Evolutionary conservation across 768 basidiomycete species (phyloP).

Genomic region (Candolleomyces efflorescens): DNA sequence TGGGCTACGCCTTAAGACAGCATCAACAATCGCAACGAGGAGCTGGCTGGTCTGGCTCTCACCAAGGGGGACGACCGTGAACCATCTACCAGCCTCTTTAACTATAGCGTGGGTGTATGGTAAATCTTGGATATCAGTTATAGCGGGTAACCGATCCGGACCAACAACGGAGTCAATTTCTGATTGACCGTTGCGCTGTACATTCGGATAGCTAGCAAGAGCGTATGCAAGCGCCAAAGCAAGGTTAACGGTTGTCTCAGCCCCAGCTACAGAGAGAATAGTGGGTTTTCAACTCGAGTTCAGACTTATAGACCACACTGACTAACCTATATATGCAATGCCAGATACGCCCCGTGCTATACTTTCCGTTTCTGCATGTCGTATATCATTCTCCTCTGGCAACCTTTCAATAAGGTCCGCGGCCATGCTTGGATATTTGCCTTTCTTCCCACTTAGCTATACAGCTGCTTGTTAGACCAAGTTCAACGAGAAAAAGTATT

Average conservation of each 20-base stretch:
- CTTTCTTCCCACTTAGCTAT: too few species aligned
- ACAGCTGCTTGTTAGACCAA: too few species aligned
- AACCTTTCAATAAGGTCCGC: neutral
- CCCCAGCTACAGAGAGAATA: neutral
- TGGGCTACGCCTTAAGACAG: constrained; percentile 1
- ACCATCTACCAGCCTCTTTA: constrained; percentile 23
- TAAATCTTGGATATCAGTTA: constrained; percentile 11
- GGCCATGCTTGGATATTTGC: neutral
- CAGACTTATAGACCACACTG: too few species aligned
- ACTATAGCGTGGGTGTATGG: constrained; percentile 32
- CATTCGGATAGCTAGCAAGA: constrained; percentile 11
- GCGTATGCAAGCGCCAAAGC: constrained; percentile 5
- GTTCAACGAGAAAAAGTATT: too few species aligned
- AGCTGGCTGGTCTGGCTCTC: neutral
- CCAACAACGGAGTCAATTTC: constrained; percentile 21
- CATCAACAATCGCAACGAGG: too few species aligned
- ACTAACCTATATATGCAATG: neutral
- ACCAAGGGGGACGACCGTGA: constrained; percentile 10
- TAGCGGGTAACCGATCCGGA: constrained; percentile 14
- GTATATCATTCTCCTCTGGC: neutral
- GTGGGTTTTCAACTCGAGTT: too few species aligned
- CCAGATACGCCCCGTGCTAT: neutral
- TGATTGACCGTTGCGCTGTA: constrained; percentile 15
- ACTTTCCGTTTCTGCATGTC: neutral
- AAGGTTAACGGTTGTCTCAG: neutral